These are phyloP conservation scores for Monarda citriodora DNA, from an alignment of 305 asterid genomes.

Conservation along the genomic window DNA sequence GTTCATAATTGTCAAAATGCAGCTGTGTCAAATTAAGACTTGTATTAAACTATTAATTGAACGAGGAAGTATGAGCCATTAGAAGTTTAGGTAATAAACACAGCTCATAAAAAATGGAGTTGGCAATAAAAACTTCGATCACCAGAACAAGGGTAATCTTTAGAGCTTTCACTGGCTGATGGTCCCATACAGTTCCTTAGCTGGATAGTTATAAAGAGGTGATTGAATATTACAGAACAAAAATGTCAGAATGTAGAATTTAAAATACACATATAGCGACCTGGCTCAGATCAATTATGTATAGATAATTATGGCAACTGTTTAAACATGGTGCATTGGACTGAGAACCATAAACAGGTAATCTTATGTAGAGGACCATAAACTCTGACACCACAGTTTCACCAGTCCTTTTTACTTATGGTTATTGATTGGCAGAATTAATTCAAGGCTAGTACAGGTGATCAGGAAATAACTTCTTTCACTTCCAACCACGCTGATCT, in stretches of 20 bases:
- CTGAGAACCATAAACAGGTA: conserved; percentile 35
- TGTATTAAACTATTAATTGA: neutral
- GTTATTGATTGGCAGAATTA: conserved; percentile 15
- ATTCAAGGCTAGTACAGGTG: conserved; percentile 9
- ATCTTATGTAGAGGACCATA: conserved; percentile 21
- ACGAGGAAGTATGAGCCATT: neutral
- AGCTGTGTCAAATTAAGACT: conserved; percentile 5
- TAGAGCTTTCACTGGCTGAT: conserved; percentile 5
- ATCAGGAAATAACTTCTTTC: conserved; percentile 12
- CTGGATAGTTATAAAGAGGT: conserved; percentile 13
- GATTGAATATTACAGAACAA: conserved; percentile 5
- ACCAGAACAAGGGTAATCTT: neutral
- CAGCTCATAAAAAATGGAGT: neutral
- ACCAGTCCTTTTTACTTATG: conserved; percentile 24
- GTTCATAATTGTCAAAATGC: conserved; percentile 6
- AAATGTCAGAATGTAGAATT: conserved; percentile 17
- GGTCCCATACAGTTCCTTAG: conserved; percentile 12
- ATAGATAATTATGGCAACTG: conserved; percentile 23
- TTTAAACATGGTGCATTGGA: conserved; percentile 26
- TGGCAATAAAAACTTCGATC: conserved; percentile 9
- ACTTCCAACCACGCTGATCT: conserved; percentile 13
- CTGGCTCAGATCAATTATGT: conserved; percentile 20
- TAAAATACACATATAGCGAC: conserved; percentile 17
- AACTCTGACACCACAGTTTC: conserved; percentile 35
- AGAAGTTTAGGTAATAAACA: neutral